A percentile compares a stretch with the other conserved stretches of the same genome.
phyloP scores from a whole-genome alignment of 176 grass and related monocot genomes.

The Thalia dealbata region DNA sequence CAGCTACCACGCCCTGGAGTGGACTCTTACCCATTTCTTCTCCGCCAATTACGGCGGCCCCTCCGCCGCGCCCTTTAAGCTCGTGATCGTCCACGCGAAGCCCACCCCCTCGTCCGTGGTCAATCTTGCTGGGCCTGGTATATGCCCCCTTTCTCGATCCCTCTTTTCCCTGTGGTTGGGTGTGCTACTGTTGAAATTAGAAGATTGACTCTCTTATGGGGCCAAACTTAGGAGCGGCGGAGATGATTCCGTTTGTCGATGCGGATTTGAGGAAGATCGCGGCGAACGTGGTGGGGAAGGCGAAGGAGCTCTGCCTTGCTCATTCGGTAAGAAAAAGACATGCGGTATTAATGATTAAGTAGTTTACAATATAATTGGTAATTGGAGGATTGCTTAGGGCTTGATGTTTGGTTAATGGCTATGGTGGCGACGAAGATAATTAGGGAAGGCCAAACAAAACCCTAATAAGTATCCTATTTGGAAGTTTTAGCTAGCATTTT shows the following conservation, averaged over 20 bases:
- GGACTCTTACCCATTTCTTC: constrained; percentile 26
- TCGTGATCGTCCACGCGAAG: constrained; percentile 27
- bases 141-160: background rate
- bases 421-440: too few relatives aligned
- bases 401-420: background rate
- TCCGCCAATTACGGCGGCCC: background rate
- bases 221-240: constrained; percentile 15
- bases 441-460: too few relatives aligned
- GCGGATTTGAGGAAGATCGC: constrained; percentile 24
- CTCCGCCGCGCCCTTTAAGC: constrained; percentile 9
- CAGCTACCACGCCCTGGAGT: constrained; percentile 25
- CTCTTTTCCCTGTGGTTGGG: background rate
- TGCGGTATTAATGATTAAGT: background rate
- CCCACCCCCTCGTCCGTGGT: background rate
- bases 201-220: background rate
- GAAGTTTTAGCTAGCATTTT: too few relatives aligned
- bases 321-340: constrained; percentile 12
- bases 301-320: constrained; percentile 21
- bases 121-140: constrained; percentile 14
- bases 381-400: background rate
- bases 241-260: constrained; percentile 23
- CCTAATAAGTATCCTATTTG: too few relatives aligned
- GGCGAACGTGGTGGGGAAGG: constrained; percentile 18
- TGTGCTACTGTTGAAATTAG: background rate
- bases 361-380: background rate